Base-by-base conservation (phyloP, 208 protist genomes). In the Leishmania amazonensis region DNA sequence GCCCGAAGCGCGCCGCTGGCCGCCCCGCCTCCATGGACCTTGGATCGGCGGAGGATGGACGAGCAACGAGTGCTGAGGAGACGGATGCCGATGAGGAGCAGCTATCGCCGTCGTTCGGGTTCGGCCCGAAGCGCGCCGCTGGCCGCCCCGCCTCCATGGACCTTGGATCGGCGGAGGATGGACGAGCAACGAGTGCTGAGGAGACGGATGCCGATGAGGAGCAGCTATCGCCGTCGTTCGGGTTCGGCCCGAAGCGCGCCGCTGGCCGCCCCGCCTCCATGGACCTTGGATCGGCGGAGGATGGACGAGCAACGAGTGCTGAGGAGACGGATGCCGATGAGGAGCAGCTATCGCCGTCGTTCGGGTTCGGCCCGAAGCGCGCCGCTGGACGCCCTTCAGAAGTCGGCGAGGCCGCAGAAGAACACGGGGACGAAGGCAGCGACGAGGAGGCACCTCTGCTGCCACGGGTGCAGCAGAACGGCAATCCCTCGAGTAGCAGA, bases 301-400 rank as follows among this genome's bases (percentile, higher is more conserved):
- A 62, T 24, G 57, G 57, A 9, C 57, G 57, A 0, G 57, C 57
- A n/a, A 24, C 57, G 57, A 21, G 57, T 62, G 57, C 57, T 21
- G 57, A 62, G 54, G 54, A 58, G 21, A 62, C 24, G 57, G 57
- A 62, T n/a, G 24, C 57, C 0, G 57, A 62, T 9, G 57, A 62
- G 6, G 57, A 62, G 57, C 24, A 3, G 57, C 57, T 62, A 13
- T n/a, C 57, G 57, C 57, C 57, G 57, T 62, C 57, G 57, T 31
- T 62, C 21, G 57, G 17, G 57, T 31, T n/a, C 24, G 57, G 57
- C 21, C 57, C 57, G 0, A 58, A 62, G 17, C 81, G 81, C 19
- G 74, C 81, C 0, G 42, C 38, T 2, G 81, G 81, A 1, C 81
- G 68, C 1, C 81, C 71, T 24, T 28, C 31, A 28, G n/a, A 47